Evolutionary conservation across 1,284 basidiomycete species (phyloP), one percentile per base, ranked within the genome.

Genomic region (Papiliotrema nemorosa): DNA sequence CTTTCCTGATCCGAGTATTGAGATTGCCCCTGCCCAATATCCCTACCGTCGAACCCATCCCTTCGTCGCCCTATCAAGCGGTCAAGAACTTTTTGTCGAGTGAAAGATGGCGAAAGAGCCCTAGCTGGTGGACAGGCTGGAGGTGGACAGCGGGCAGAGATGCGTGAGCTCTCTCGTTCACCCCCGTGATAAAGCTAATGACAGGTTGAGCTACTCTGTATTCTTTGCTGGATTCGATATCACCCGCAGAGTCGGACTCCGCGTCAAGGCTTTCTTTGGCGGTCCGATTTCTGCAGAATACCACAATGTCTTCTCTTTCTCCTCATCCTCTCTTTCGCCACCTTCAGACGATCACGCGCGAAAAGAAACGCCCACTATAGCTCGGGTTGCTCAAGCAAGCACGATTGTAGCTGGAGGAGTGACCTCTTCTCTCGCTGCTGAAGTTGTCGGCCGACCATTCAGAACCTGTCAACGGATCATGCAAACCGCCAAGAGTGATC

Each of bases 171-270:
- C 3, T 12, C 26, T 24, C 20, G 5, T 18, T 4, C n/a, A 12
- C 25, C 16, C n/a, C 5, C 13, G 25, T 43, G 7, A 43, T n/a
- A 38, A 5, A 7, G 29, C 29, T 31, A 14, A 31, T 14, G 35
- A 14, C 50, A 71, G 69, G 2, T 44, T 67, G 7, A 67, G 66
- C 42, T 75, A 74, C 49, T 63, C 63, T n/a, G 58, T 68, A 45
- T 75, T 75, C 59, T 75, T 75, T 44, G 71, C 73, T 10, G 65
- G 70, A 0, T 75, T 75, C 41, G 73, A 75, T 48, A 45, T 73
- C 5, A 73, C 73, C 5, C 56, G 73, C 3, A 58, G 73, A 12
- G 54, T 64, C 0, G 69, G 69, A 9, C 52, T 75, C 7, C 64
- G 67, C 2, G 70, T 73, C 21, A 75, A 74, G 48, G 64, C 65